Evolutionary conservation across 2,329 filamentous ascomycete genomes (phyloP), one percentile per base, ranked within the genome.

Genomic region (Diaporthe destruens): DNA sequence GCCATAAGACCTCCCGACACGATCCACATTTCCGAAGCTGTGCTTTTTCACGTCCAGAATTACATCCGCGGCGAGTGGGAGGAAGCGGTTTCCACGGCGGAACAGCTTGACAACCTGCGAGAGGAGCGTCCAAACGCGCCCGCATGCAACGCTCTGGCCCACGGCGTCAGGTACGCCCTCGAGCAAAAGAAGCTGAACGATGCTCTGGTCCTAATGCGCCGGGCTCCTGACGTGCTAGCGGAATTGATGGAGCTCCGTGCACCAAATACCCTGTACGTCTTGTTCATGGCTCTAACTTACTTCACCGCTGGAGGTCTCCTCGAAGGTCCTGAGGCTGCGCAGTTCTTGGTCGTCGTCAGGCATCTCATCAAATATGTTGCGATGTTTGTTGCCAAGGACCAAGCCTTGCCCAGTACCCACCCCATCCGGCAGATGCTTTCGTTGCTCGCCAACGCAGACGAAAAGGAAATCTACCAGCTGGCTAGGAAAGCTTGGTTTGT

Each of bases 391-490:
- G 29, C 32, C 29, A 54, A 63, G 16, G 29, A 49, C n/a, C 16
- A 16, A 44, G 36, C 29, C 6, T 2, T 36, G 56, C 55, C 25
- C 23, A 55, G 34, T 55, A 53, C 18, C 25, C 61, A 72, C 23
- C 71, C 71, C 11, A 53, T 72, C 16, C 51, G 47, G 4, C 66
- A 70, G 14, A 34, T 72, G n/a, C 56, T 72, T 6, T 14, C 11
- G 6, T 25, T 36, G 25, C 71, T 72, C 20, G 32, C 66, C 47
- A 47, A 54, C 29, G 55, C 66, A 34, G 57, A 72, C n/a, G 66
- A 70, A 39, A 51, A 72, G 12, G 49, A 72, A 7, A 51, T 72
- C n/a, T 25, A 53, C 49, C 71, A 23, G 32, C 14, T 72, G 44
- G 51, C 56, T 5, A 32, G 34, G 20, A 39, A 53, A 42, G 66